A percentile compares a stretch with the other conserved stretches of the same genome.
These are phyloP conservation scores for Candida pseudoviswanathii DNA, from an alignment of 1,139 yeast species.

Conservation along the genomic window DNA sequence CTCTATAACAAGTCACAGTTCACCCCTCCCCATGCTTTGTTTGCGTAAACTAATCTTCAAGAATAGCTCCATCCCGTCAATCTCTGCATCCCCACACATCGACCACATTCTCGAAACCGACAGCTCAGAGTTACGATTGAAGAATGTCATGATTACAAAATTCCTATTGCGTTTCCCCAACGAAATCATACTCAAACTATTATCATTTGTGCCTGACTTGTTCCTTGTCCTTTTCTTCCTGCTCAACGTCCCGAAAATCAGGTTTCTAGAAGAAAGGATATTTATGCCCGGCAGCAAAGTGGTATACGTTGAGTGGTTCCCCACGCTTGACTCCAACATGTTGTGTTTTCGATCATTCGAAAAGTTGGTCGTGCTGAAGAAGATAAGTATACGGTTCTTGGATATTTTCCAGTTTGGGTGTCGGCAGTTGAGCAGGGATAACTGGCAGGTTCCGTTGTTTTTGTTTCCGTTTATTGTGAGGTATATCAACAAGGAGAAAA, in stretches of 20 bases:
- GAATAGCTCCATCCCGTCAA: background rate
- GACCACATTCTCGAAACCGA: background rate
- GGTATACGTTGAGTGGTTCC: background rate
- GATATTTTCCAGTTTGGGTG: background rate
- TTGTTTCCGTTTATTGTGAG: constrained; percentile 1
- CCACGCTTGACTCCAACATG: background rate
- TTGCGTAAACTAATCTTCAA: background rate
- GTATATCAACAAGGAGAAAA: background rate
- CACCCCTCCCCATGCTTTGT: background rate
- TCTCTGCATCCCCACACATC: background rate
- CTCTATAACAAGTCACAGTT: background rate
- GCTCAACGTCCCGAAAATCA: background rate
- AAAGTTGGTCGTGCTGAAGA: background rate
- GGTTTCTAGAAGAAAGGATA: background rate
- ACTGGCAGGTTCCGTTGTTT: constrained; percentile 3
- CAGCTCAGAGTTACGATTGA: background rate
- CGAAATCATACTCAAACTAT: background rate
- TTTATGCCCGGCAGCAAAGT: background rate
- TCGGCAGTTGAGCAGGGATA: background rate
- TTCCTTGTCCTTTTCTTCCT: background rate
- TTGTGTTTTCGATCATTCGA: background rate
- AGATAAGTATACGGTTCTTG: constrained; percentile 2
- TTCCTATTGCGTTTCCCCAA: background rate
- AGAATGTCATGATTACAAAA: background rate
- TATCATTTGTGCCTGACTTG: background rate